phyloP scores from a whole-genome alignment of 2,329 filamentous ascomycete species.

The Epichloe elymi region DNA sequence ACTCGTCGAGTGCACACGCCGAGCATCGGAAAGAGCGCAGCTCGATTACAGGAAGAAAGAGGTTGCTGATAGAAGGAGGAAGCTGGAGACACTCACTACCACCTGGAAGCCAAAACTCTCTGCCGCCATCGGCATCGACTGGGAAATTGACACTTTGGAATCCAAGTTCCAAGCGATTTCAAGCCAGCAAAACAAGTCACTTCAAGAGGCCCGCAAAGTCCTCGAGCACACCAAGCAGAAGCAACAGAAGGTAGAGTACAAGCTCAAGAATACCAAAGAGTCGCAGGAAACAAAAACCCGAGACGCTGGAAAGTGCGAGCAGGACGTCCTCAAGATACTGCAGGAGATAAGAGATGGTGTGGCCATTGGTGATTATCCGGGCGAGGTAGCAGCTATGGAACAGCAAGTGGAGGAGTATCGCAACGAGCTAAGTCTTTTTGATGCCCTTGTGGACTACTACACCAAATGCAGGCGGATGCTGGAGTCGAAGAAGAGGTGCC shows the following conservation, averaged over 20 bases:
- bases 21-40: slow-evolving; percentile 70
- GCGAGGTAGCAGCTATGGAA: slow-evolving; percentile 36
- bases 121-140: slow-evolving; percentile 47
- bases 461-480: slow-evolving; percentile 51
- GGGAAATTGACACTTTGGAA: slow-evolving; percentile 60
- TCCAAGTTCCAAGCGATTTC: slow-evolving; percentile 52
- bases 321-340: slow-evolving; percentile 38
- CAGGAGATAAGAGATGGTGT: slow-evolving; percentile 28
- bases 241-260: slow-evolving; percentile 63
- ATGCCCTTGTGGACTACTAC: slow-evolving; percentile 60
- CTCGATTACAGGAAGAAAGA: slow-evolving; percentile 77
- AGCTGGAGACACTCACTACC: slow-evolving; percentile 62
- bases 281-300: slow-evolving; percentile 49
- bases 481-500: slow-evolving; percentile 58
- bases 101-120: slow-evolving; percentile 63
- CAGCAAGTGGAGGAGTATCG: slow-evolving; percentile 47
- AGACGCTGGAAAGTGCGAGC: slow-evolving; percentile 49
- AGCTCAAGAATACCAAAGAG: slow-evolving; percentile 52
- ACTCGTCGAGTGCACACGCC: slow-evolving; percentile 67
- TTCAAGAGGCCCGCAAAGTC: slow-evolving; percentile 53
- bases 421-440: slow-evolving; percentile 56
- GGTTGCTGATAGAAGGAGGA: slow-evolving; percentile 56
- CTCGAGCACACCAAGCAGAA: slow-evolving; percentile 61
- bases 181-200: slow-evolving; percentile 39
- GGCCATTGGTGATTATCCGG: slow-evolving; percentile 40